Evolutionary conservation across 345 rosid species (phyloP), one percentile per base, ranked within the genome.

Genomic region (Salix viminalis): DNA sequence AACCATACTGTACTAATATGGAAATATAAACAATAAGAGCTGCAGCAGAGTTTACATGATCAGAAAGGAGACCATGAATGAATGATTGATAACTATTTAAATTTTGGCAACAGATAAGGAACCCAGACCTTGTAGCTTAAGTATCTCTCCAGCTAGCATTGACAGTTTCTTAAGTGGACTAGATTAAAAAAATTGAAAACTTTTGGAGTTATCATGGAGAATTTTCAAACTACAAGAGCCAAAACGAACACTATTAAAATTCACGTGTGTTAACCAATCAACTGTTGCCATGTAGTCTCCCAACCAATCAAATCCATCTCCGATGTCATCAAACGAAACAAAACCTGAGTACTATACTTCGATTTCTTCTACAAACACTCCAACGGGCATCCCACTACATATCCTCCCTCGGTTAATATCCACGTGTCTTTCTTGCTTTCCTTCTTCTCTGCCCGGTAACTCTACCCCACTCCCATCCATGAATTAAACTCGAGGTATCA

Each of bases 21-120:
- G 97, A 92, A 76, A 96, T 87, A 84, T 96, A 96, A 83, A 96
- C 92, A 48, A 87, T 84, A 82, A 94, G 94, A 85, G 99, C 99
- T 96, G 90, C 80, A 81, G 80, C 80, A 77, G 56, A 76, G 34
- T 72, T 44, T 8, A 71, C 77, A 76, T 30, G 74, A 74, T 69
- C 65, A 74, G 58, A 36, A 76, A 39, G 32, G 4, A 30, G 32
- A 30, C 2, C 4, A 30, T 30, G 32, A 30, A 30, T 13, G 26
- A 79, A 52, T 18, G 6, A 52, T 18, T 52, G 58, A 19, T 52
- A 52, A 9, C 2, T 18, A 8, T 18, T 52, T 23, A 52, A 52
- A 52, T 52, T 52, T 52, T 52, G 76, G n/a, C 50, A n/a, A 21
- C 14, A 39, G 37, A 46, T 32, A 64, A 68, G 26, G 48, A 58